Base-by-base conservation (phyloP, 2,329 filamentous ascomycete genomes). In the Madurella mycetomatis region DNA sequence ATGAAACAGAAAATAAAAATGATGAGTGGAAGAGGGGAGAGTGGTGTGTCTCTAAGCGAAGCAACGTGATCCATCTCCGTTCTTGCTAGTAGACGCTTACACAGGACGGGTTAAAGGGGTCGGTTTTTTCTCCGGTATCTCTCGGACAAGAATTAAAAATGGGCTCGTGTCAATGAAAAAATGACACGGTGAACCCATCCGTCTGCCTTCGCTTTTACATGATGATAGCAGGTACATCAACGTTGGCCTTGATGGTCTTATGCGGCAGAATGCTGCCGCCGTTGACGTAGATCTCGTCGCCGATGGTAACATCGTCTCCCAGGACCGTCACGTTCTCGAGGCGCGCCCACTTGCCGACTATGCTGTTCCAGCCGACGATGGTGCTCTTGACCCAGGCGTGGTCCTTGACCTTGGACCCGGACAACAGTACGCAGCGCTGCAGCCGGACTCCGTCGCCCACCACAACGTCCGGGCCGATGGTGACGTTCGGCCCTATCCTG, bases 371-470 rank as follows among this genome's bases (percentile, higher is more conserved):
- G 68, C 92, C 92, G 50, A 97, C 91, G 71, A 99, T 97, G 66
- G 92, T 94, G 70, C 89, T 95, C 85, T 97, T 97, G 73, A 99
- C 84, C 92, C 92, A 97, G 46, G 94, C 94, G 72, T 99, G 92
- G 71, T 99, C 94, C 82, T 96, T 96, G 74, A 96, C 87, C 78
- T 95, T 96, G 75, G 87, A 90, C 67, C 90, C 88, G 59, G 87
- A 83, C 61, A 99, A 81, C 53, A 99, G 76, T 19, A 97, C 94
- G 67, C 89, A 96, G 65, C 94, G 86, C 76, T 97, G 92, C 62
- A 99, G 82, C 64, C 92, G 85, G 41, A 96, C 94, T 69, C 92
- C 94, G 62, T 99, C 92, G 52, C 92, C 92, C 55, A 99, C 81
- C 45, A 96, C 85, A 43, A 96, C 92, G 65, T 91, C 87, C 53